Conservation (phyloP, 306 rosid genomes). For the Comarum palustre region DNA sequence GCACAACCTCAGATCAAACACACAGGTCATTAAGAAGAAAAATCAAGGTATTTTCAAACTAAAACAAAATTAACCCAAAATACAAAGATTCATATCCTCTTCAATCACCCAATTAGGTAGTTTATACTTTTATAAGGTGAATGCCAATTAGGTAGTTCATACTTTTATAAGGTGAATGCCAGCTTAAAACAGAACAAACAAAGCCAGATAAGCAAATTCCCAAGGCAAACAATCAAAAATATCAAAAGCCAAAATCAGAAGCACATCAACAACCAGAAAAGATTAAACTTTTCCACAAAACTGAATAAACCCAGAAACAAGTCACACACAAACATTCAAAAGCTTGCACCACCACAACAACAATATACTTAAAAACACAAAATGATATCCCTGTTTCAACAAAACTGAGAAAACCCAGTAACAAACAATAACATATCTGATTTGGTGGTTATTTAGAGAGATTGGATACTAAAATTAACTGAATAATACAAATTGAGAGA, state of each 20-base stretch:
- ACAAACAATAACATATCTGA: no score
- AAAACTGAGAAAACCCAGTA: neutral
- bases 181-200: constrained; percentile 7
- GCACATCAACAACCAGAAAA: constrained; percentile 1
- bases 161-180: neutral
- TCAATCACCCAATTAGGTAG: neutral
- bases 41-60: neutral
- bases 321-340: neutral
- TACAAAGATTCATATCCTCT: neutral
- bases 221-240: neutral
- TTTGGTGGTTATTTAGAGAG: no score
- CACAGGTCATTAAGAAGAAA: neutral
- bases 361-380: neutral
- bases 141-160: neutral
- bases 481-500: no score
- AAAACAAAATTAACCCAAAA: neutral
- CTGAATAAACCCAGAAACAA: neutral
- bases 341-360: neutral
- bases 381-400: neutral
- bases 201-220: constrained; percentile 2
- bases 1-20: neutral
- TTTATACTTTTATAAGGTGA: neutral
- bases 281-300: neutral
- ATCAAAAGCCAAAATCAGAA: constrained; percentile 8
- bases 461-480: no score